Evolutionary conservation across 2,329 filamentous ascomycete species (phyloP).

Genomic region (Pseudogymnoascus sp.): DNA sequence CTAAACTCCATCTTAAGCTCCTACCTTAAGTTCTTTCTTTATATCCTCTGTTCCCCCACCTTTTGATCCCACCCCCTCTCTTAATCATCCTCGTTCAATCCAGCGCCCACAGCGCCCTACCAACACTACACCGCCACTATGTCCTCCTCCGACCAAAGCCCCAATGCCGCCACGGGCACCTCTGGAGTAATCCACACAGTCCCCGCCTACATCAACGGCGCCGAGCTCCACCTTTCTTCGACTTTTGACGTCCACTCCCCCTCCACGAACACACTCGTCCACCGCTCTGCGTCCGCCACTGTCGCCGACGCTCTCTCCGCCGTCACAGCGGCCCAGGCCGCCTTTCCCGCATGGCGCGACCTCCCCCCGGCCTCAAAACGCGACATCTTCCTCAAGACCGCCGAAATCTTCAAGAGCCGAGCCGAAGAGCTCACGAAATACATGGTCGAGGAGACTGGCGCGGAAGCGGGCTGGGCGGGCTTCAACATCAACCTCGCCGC

Average conservation of each 20-base stretch:
- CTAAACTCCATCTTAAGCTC: not conserved
- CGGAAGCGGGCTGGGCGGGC: slow-evolving; percentile 29
- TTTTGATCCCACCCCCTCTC: not conserved
- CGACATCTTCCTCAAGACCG: slow-evolving; percentile 61
- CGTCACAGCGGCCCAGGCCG: slow-evolving; percentile 48
- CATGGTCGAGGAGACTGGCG: slow-evolving; percentile 45
- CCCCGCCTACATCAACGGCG: slow-evolving; percentile 37
- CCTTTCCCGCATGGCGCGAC: slow-evolving; percentile 61
- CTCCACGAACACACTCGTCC: slow-evolving; percentile 41
- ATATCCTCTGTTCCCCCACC: not conserved
- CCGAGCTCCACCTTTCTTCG: slow-evolving; percentile 36
- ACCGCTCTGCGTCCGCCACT: slow-evolving; percentile 47
- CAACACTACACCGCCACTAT: not conserved
- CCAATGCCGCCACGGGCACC: not conserved
- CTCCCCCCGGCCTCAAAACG: slow-evolving; percentile 53
- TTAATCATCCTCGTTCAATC: not conserved
- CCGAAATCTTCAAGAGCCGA: slow-evolving; percentile 52
- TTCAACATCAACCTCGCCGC: slow-evolving; percentile 34
- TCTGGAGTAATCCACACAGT: slow-evolving; percentile 19
- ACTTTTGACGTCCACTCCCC: slow-evolving; percentile 52
- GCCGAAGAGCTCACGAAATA: slow-evolving; percentile 52
- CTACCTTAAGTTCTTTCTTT: not conserved
- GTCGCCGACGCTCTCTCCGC: slow-evolving; percentile 47
- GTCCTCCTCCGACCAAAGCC: not conserved
- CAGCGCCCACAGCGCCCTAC: not conserved